Evolutionary conservation across 805 yeast species (phyloP), one percentile per base, ranked within the genome.

Genomic region (Saturnispora gosingensis): DNA sequence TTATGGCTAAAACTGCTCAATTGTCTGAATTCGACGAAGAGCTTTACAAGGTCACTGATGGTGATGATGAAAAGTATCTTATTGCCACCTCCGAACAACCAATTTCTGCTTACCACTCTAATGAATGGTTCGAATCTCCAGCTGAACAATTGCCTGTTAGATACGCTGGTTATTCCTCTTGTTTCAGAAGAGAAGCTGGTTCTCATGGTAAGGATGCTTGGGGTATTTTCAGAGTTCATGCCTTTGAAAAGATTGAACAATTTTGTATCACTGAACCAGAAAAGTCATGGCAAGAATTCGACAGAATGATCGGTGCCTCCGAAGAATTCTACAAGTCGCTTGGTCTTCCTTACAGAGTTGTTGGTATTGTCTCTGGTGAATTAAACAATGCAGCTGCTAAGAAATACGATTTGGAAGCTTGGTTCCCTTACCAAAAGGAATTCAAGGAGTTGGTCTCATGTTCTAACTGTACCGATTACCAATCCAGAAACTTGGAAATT

Each of bases 341-440:
- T 59, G 91, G 90, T 43, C 73, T 93, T 63, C 99, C 99, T 56
- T 93, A 91, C 78, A 82, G 98, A 70, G 93, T 93, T 53, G 99
- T 93, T 57, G 96, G 96, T 62, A 93, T 93, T 70, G 99, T 93
- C 56, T 88, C 97, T 54, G 99, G 98, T 63, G 99, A 91, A 76
- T 82, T 93, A 69, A 93, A 93, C 79, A 93, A 93, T 63, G 97
- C 99, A 50, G 99, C 99, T 56, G 98, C 99, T 59, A 93, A 93
- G 78, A 93, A 93, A 72, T 93, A 85, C 75, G 99, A 93, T 75
- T 80, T 93, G 67, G 99, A 93, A 77, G 99, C 99, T 48, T 93
- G 99, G 99, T 93, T 93, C 95, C 99, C 99, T 67, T 93, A 78
- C 87, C 99, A 93, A 78, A 80, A 89, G 70, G 99, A 93, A 74